Base-by-base conservation (phyloP, 441 rosid species). In the Mallotus repandus region DNA sequence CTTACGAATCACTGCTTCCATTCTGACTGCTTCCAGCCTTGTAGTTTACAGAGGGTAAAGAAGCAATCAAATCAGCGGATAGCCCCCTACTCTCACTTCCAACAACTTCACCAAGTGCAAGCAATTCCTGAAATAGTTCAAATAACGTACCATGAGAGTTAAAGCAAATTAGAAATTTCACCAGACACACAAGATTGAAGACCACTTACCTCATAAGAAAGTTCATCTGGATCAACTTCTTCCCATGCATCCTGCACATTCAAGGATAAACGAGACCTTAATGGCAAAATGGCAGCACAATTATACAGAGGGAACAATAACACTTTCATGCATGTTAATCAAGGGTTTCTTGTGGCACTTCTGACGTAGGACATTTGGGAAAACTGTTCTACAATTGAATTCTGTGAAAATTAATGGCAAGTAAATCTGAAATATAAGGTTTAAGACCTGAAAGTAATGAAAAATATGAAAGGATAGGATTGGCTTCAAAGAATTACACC, bases 61-160 rank as follows among this genome's bases (percentile, higher is more conserved):
- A 85, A 54, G 97, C 91, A 84, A 96, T 82, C 64, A 79, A 84
- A 80, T 89, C 96, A 70, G 92, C 86, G 54, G 99, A 90, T 70
- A 96, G 89, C 69, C 99, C 99, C 80, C 93, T 96, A 78, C 91
- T 93, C 87, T 93, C 96, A 38, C 86, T 91, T 82, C 99, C 97
- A 76, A 93, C 89, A 53, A 85, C 83, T 13, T 96, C 99, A 64
- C 96, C 91, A 73, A 96, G 81, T 6, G 99, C 98, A 75, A 93
- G 83, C 82, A 96, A 84, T 76, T 96, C 99, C 98, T 96, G 81
- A 53, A 66, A 76, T 63, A 18, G 74, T 60, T 68, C 49, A 79
- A 74, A 18, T n/a, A 63, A 14, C n/a, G 57, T 25, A 50, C 54
- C 48, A 18, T 64, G 9, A 79, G 15, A 69, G 50, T 29, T 46